Conservation (phyloP, 2,329 filamentous ascomycete genomes). For the Talaromyces sp. region DNA sequence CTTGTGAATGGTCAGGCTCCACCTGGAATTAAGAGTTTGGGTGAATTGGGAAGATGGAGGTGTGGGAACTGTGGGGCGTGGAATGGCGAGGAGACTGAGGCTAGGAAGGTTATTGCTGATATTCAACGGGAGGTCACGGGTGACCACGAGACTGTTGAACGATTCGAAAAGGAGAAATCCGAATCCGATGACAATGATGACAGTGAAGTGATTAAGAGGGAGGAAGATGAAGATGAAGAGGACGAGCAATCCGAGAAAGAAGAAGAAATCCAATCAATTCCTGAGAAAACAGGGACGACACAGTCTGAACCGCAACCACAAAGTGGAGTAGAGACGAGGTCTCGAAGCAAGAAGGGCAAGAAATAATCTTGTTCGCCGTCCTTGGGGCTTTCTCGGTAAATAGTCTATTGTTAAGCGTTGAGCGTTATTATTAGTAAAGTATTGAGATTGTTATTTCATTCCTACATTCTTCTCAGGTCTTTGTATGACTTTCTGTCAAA, state of each 20-base stretch:
- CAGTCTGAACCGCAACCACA: background rate
- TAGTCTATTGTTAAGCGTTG: background rate
- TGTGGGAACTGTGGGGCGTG: constrained; percentile 78
- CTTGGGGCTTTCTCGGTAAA: background rate
- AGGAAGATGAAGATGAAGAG: background rate
- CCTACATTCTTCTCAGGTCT: background rate
- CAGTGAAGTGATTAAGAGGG: background rate
- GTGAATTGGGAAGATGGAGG: constrained; percentile 81
- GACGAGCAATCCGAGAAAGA: background rate
- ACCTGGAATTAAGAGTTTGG: constrained; percentile 71
- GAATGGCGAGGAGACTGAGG: constrained; percentile 80
- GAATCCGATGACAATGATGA: background rate
- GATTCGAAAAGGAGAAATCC: background rate
- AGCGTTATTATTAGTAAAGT: background rate
- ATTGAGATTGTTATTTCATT: background rate
- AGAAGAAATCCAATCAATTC: background rate
- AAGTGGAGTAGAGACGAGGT: background rate
- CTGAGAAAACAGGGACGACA: background rate
- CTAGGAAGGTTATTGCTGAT: constrained; percentile 67
- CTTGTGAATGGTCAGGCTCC: constrained; percentile 95
- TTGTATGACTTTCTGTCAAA: no score
- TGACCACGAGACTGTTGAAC: background rate
- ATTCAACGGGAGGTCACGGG: constrained; percentile 36
- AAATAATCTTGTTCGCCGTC: background rate
- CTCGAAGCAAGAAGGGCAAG: constrained; percentile 3